Base-by-base conservation (phyloP, 1,284 basidiomycete genomes). In the Pisolithus thermaeus region DNA sequence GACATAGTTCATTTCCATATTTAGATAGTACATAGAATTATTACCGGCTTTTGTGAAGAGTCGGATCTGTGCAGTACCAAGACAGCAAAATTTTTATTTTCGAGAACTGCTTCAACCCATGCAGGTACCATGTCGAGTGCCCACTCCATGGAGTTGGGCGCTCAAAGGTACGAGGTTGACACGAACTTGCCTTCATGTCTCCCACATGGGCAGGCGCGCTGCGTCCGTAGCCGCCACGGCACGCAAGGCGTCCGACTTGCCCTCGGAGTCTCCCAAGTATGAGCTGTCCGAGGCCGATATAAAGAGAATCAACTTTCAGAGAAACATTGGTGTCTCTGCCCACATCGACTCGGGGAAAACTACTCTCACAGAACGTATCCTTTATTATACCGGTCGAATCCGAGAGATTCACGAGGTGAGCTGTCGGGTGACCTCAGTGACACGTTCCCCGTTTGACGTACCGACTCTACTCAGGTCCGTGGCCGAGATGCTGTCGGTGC, bases 311-410 rank as follows among this genome's bases (percentile, higher is more conserved):
- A 69, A 64, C n/a, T 81, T 75, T 52, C 88, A 90, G 65, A 74
- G 88, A 50, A 91, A 91, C 61, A 91, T 91, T 56, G 89, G 88
- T 56, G 81, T 91, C 56, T 95, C 92, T 12, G 92, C 92, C 0
- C 92, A 95, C 66, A 96, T 96, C 57, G 94, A 98, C 71, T 97
- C 92, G 7, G 97, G 97, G 40, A 99, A 99, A 79, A 99, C 97
- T 0, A 99, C 97, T 0, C 72, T 99, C 57, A 99, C 97, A n/a
- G 97, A 99, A 69, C 90, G 97, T 37, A 86, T 98, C 53, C 74
- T 99, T 47, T 99, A 87, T 72, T 99, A 99, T 71, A 98, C 97
- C 27, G 97, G 97, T 28, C 83, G 94, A 43, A 97, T 98, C 67
- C 79, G 87, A 51, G 93, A 94, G 52, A 98, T 99, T 62, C 97